Evolutionary conservation across 257 asterid species (phyloP), one percentile per base, ranked within the genome.

Genomic region (Solanum medicagineum): DNA sequence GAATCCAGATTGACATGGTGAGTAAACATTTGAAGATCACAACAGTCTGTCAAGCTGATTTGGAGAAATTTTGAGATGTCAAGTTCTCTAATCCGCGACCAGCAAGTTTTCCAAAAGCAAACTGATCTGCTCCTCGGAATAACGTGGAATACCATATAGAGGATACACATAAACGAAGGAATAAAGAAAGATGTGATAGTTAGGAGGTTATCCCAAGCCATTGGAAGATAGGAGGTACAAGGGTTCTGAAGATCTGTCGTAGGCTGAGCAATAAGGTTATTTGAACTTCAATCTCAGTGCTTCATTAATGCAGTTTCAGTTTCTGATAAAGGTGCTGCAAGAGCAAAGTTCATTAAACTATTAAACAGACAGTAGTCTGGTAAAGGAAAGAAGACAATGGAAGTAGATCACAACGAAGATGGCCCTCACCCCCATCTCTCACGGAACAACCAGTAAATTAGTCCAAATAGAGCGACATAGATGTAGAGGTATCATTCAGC

Each of bases 291-390:
- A 83, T 80, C 84, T 93, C 92, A 93, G 84, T 92, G 97, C 63
- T 95, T 96, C 98, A 97, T 97, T 91, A 95, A 91, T 75, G 98
- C 98, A 80, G 97, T 89, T 91, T 95, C 98, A 45, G 96, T 97
- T 89, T 97, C 99, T 84, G 99, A 95, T 77, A 97, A 88, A 63
- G 99, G 99, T 63, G 99, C 99, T 95, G 98, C 95, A 89, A 88
- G 70, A 75, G 13, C 54, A 79, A 49, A 32, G 49, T 79, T 79
- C 22, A 79, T 53, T 53, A 79, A 53, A 26, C 83, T 53, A 53
- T 79, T 53, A 79, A 54, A 79, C 47, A 26, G 65, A 10, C 49
- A 49, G 44, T 53, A 55, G 83, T 79, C 83, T 53, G 45, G 65
- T 15, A 53, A 79, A 79, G 49, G 49, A 29, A 77, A 42, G 54